Conservation (phyloP, 2,329 filamentous ascomycete genomes). For the Blastomyces emzantsi region DNA sequence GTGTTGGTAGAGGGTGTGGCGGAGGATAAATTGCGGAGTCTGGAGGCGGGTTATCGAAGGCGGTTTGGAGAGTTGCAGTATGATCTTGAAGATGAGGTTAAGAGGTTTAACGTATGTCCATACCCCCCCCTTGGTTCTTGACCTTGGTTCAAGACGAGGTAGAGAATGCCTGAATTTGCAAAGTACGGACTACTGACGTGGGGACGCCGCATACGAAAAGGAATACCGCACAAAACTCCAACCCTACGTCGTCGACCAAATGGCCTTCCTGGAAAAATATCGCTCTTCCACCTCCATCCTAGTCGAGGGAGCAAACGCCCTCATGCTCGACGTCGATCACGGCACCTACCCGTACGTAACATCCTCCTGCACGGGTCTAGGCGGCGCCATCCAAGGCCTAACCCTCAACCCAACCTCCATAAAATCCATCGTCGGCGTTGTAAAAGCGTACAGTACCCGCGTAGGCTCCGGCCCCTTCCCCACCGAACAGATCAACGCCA, state of each 20-base stretch:
- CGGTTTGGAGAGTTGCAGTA: constrained; percentile 53
- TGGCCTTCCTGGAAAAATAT: constrained; percentile 47
- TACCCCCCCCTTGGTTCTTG: neutral
- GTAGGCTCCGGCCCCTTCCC: constrained; percentile 55
- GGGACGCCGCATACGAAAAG: constrained; percentile 14
- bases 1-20: constrained; percentile 49
- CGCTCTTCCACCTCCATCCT: constrained; percentile 49
- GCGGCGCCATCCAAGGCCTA: constrained; percentile 48
- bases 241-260: constrained; percentile 36
- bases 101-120: constrained; percentile 43
- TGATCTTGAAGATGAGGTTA: constrained; percentile 52
- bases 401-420: constrained; percentile 50
- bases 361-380: constrained; percentile 40
- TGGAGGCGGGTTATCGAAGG: constrained; percentile 47
- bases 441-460: constrained; percentile 57
- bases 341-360: constrained; percentile 45
- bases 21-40: constrained; percentile 45
- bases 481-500: constrained; percentile 50
- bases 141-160: no score
- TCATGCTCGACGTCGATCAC: constrained; percentile 52
- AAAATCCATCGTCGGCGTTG: constrained; percentile 52
- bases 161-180: neutral
- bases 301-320: constrained; percentile 55
- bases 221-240: constrained; percentile 31
- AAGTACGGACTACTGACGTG: constrained; percentile 10